Evolutionary conservation across 202 grass and related monocot species (phyloP).

Genomic region (Schoenoplectus tabernaemontani): DNA sequence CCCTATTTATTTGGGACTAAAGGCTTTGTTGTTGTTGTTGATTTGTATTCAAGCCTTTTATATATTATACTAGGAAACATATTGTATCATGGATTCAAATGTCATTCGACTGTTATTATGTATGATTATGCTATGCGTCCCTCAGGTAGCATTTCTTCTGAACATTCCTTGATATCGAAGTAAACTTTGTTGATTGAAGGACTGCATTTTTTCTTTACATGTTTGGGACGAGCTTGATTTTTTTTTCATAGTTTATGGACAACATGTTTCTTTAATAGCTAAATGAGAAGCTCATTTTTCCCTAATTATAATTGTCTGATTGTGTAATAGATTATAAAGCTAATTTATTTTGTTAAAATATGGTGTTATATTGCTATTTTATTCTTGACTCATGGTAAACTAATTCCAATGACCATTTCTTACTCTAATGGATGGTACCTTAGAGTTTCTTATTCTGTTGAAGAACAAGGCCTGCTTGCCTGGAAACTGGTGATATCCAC

Average conservation of each 20-base stretch:
- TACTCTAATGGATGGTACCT: not conserved
- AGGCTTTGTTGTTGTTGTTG: no score
- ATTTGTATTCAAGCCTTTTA: no score
- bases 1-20: no score
- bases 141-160: not conserved
- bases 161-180: not conserved
- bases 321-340: not conserved
- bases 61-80: constrained; percentile 15
- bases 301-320: not conserved
- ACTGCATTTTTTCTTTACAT: not conserved
- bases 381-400: not conserved
- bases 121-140: not conserved
- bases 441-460: not conserved
- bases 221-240: not conserved
- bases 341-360: constrained; percentile 2
- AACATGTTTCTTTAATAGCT: not conserved
- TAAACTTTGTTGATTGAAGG: not conserved
- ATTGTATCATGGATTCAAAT: not conserved
- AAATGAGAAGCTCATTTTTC: not conserved
- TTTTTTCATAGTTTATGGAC: not conserved
- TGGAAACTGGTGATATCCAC: not conserved
- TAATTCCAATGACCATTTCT: not conserved
- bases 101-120: not conserved
- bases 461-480: not conserved
- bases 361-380: not conserved